Conservation (phyloP, 257 asterid species). For the Solanum pinnatisectum region DNA sequence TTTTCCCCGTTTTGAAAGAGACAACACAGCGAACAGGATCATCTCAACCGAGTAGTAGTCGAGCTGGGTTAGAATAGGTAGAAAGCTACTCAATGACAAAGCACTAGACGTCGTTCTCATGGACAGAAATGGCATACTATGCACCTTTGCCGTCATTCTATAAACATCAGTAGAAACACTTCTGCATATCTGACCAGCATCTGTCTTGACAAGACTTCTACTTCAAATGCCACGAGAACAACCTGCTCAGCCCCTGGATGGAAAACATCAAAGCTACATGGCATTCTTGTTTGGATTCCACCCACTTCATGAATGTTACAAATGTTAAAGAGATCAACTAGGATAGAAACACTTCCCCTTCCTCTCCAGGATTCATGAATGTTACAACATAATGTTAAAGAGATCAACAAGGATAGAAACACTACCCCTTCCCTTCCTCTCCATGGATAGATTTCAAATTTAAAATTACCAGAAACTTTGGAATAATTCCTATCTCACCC, state of each 20-base stretch:
- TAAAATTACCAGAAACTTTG: background rate
- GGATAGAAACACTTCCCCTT: background rate
- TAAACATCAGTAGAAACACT: background rate
- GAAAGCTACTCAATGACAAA: background rate
- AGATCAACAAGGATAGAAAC: background rate
- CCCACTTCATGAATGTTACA: background rate
- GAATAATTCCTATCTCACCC: background rate
- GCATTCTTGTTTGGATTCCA: background rate
- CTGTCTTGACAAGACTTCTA: background rate
- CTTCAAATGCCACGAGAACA: background rate
- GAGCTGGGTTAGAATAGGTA: background rate
- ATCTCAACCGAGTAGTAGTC: background rate
- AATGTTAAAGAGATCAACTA: background rate
- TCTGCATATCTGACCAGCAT: background rate
- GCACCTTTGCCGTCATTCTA: background rate
- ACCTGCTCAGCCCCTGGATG: background rate
- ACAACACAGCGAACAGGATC: background rate
- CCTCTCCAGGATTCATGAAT: background rate
- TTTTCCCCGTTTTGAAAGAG: background rate
- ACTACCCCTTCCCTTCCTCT: background rate
- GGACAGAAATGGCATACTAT: background rate
- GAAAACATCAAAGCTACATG: background rate
- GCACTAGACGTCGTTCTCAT: background rate
- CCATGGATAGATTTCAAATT: background rate
- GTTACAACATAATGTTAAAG: background rate